Evolutionary conservation across 1,284 basidiomycete genomes (phyloP).

Genomic region (Ganoderma resinaceum): DNA sequence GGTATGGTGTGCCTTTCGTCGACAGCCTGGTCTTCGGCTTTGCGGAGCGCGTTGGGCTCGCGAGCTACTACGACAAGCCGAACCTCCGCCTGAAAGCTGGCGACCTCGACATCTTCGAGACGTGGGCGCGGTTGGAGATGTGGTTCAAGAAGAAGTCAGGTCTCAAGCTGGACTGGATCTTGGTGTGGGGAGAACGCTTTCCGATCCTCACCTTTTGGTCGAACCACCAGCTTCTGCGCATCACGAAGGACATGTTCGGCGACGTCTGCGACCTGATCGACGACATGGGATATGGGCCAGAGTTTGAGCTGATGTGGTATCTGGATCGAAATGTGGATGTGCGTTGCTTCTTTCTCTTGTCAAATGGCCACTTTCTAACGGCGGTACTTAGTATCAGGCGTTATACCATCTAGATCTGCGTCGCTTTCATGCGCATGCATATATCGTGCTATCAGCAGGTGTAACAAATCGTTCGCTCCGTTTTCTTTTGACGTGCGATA

Average conservation of each 20-base stretch:
- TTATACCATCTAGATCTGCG: too few relatives aligned
- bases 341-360: neutral
- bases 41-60: neutral
- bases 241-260: neutral
- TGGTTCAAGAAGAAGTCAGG: neutral
- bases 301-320: neutral
- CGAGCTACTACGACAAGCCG: neutral
- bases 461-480: too few relatives aligned
- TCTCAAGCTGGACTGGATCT: neutral
- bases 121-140: neutral
- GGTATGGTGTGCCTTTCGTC: neutral
- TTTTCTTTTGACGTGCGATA: too few relatives aligned
- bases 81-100: neutral
- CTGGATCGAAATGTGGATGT: neutral
- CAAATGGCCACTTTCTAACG: neutral
- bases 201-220: neutral
- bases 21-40: neutral
- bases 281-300: neutral
- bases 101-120: neutral
- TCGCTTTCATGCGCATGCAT: too few relatives aligned
- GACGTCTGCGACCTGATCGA: neutral
- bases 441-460: too few relatives aligned
- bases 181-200: neutral
- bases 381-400: neutral
- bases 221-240: neutral